Conservation (phyloP, 768 basidiomycete species). For the Suillus clintonianus region DNA sequence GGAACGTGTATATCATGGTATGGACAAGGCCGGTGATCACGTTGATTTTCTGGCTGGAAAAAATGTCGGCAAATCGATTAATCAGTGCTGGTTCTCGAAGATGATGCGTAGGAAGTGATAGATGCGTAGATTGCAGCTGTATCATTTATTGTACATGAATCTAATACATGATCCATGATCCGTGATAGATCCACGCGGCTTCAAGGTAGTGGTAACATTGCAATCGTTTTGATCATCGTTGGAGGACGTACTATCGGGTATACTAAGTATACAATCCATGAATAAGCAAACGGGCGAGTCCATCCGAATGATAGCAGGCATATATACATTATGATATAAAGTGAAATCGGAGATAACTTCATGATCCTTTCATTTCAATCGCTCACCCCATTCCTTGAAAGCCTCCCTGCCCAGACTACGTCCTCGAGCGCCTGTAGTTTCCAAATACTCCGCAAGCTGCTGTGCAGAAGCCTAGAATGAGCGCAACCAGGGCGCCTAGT, state of each 20-base stretch:
- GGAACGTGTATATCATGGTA: slow-evolving; percentile 47
- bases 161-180: neutral
- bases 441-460: slow-evolving; percentile 69
- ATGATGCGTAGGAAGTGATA: neutral
- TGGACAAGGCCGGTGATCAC: slow-evolving; percentile 43
- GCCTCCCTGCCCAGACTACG: slow-evolving; percentile 2
- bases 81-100: slow-evolving; percentile 14
- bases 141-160: neutral
- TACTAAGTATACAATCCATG: neutral
- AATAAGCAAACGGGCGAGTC: neutral
- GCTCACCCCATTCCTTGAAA: neutral
- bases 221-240: too few relatives aligned
- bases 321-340: neutral
- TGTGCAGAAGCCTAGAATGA: slow-evolving; percentile 67
- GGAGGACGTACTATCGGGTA: neutral
- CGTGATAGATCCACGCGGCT: neutral
- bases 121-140: neutral
- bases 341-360: neutral
- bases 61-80: slow-evolving; percentile 37
- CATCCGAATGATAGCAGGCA: neutral
- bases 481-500: slow-evolving; percentile 68
- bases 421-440: slow-evolving; percentile 46
- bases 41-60: slow-evolving; percentile 36
- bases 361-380: neutral
- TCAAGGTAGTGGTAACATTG: neutral